Evolutionary conservation across 2,329 filamentous ascomycete species (phyloP).

Genomic region (Verticillium alfalfae): DNA sequence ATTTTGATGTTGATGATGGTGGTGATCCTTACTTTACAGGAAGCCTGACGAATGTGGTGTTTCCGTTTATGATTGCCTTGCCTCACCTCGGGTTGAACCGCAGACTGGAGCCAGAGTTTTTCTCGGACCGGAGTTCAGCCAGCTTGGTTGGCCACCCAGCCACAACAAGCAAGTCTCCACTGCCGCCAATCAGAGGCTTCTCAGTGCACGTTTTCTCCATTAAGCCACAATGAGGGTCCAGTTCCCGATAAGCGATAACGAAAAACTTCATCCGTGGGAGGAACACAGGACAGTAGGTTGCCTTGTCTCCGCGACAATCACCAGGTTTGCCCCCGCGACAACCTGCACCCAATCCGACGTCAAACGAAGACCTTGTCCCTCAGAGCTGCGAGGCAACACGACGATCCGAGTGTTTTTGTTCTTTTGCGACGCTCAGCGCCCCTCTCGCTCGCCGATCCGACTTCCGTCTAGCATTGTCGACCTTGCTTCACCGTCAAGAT

Average conservation of each 20-base stretch:
- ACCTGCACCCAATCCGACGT: background rate
- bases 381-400: background rate
- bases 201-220: background rate
- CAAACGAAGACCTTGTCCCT: background rate
- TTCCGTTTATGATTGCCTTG: background rate
- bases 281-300: background rate
- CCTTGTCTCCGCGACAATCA: background rate
- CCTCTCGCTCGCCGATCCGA: background rate
- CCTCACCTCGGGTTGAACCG: background rate
- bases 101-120: background rate
- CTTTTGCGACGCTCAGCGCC: background rate
- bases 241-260: background rate
- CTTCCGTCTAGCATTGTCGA: background rate
- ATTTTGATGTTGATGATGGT: slow-evolving; percentile 17
- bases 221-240: background rate
- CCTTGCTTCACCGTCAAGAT: slow-evolving; percentile 5
- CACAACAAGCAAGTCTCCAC: background rate
- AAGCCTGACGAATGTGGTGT: background rate
- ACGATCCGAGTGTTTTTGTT: background rate
- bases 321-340: background rate
- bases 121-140: background rate
- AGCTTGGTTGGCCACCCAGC: background rate
- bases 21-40: background rate
- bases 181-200: background rate
- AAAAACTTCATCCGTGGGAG: background rate